Conservation (phyloP, 495 filamentous ascomycete genomes). For the Penicillium goetzii region DNA sequence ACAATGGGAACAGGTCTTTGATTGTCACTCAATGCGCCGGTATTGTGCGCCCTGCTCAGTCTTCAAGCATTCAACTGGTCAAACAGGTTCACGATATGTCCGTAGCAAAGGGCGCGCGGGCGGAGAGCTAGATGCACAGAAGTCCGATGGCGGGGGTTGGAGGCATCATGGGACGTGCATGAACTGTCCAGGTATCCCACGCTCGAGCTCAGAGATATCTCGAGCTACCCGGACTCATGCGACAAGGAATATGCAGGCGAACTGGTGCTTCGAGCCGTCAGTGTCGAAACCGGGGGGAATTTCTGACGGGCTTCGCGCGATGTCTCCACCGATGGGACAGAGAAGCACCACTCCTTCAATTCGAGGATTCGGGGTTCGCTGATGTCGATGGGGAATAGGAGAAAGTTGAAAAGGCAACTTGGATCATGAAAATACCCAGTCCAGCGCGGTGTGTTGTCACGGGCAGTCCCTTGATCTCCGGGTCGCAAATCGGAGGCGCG, state of each 20-base stretch:
- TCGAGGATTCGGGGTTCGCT: background rate
- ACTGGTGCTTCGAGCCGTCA: background rate
- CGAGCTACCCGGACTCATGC: background rate
- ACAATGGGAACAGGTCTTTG: background rate
- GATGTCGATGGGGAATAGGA: background rate
- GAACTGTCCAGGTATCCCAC: background rate
- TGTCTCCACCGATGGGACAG: constrained; percentile 13
- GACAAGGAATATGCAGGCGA: constrained; percentile 3
- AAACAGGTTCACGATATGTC: constrained; percentile 13
- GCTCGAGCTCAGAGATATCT: background rate
- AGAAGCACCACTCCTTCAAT: constrained; percentile 14
- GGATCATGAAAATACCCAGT: constrained; percentile 16
- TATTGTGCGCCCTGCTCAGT: background rate
- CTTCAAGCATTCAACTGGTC: background rate
- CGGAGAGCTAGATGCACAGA: constrained; percentile 29
- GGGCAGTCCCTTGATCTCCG: constrained; percentile 23
- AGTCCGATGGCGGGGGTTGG: constrained; percentile 21
- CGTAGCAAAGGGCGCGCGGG: constrained; percentile 22
- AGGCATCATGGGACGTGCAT: constrained; percentile 35
- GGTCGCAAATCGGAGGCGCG: constrained; percentile 28
- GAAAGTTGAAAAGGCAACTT: constrained; percentile 7
- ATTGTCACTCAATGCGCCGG: background rate
- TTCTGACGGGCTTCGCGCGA: constrained; percentile 16
- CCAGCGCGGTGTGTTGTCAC: constrained; percentile 8
- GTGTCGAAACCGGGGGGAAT: constrained; percentile 16